Conservation (phyloP, 1,284 basidiomycete genomes). For the Hymenochaete sp. region DNA sequence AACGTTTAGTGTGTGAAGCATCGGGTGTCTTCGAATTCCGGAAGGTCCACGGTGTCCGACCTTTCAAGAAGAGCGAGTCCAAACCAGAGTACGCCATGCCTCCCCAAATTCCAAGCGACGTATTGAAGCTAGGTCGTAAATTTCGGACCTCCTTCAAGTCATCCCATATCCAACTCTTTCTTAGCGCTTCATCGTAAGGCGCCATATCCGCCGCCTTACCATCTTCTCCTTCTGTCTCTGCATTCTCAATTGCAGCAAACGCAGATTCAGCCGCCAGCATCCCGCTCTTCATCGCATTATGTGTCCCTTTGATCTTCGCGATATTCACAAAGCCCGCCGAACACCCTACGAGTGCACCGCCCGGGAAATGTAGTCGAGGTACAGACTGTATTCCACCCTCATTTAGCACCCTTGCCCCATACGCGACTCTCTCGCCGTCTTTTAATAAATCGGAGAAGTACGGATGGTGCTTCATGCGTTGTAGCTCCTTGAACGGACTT, state of each 20-base stretch:
- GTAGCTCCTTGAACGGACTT: slow-evolving; percentile 85
- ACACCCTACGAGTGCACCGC: slow-evolving; percentile 92
- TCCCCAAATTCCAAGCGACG: slow-evolving; percentile 77
- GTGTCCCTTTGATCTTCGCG: slow-evolving; percentile 99
- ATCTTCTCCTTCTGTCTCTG: slow-evolving; percentile 23
- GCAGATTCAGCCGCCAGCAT: slow-evolving; percentile 94
- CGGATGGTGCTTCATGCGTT: slow-evolving; percentile 98
- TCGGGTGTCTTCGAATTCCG: slow-evolving; percentile 59
- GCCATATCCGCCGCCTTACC: slow-evolving; percentile 58
- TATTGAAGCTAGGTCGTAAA: slow-evolving; percentile 86
- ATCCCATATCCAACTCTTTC: slow-evolving; percentile 78
- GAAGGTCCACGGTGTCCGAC: slow-evolving; percentile 91
- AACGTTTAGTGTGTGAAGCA: slow-evolving; percentile 64
- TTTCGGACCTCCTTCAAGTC: slow-evolving; percentile 93
- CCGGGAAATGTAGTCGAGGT: slow-evolving; percentile 89
- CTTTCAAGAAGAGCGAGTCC: slow-evolving; percentile 81
- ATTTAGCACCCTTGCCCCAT: slow-evolving; percentile 87
- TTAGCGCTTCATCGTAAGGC: slow-evolving; percentile 66
- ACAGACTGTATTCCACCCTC: slow-evolving; percentile 95
- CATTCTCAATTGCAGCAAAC: slow-evolving; percentile 48
- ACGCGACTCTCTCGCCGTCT: slow-evolving; percentile 74
- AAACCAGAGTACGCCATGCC: slow-evolving; percentile 88
- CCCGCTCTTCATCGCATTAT: slow-evolving; percentile 99
- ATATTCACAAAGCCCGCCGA: slow-evolving; percentile 96
- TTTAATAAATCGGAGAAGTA: slow-evolving; percentile 79